Evolutionary conservation across 164 flowering plant genomes (phyloP).

Genomic region (Cinnamomum micranthum): DNA sequence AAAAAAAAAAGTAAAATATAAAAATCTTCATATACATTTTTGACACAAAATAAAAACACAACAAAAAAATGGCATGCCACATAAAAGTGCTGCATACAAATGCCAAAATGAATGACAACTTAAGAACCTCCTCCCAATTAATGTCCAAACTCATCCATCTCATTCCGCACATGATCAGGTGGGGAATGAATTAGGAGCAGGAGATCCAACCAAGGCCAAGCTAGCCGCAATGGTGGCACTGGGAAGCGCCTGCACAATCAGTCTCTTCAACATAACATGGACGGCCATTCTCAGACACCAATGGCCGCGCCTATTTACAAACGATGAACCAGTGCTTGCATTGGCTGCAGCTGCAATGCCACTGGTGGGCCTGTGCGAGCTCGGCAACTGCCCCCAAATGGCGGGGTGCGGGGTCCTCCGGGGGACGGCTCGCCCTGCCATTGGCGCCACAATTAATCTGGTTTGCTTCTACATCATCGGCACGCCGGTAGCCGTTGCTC

Average conservation of each 20-base stretch:
- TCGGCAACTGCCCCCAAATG: slow-evolving; percentile 90
- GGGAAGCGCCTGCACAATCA: slow-evolving; percentile 65
- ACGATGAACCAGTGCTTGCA: slow-evolving; percentile 44
- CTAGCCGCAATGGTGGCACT: slow-evolving; percentile 79
- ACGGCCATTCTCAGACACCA: slow-evolving; percentile 46
- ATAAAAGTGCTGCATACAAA: too few relatives aligned
- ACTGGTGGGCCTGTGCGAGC: slow-evolving; percentile 79
- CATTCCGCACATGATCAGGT: slow-evolving; percentile 42
- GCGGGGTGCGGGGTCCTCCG: slow-evolving; percentile 89
- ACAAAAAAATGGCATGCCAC: too few relatives aligned
- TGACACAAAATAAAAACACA: too few relatives aligned
- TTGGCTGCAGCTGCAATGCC: slow-evolving; percentile 80
- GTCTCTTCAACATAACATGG: slow-evolving; percentile 64
- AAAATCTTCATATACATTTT: too few relatives aligned
- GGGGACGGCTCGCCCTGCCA: slow-evolving; percentile 74
- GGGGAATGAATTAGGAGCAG: slow-evolving; percentile 94
- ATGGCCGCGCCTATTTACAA: slow-evolving; percentile 70
- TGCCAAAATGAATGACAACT: too few relatives aligned
- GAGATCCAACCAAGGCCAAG: slow-evolving; percentile 74
- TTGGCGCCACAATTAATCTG: slow-evolving; percentile 72
- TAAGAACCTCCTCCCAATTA: too few relatives aligned
- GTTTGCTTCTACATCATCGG: slow-evolving; percentile 82
- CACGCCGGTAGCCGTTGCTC: slow-evolving; percentile 72
- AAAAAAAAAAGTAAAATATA: too few relatives aligned
- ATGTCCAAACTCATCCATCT: too few relatives aligned